Percentiles rank a stretch among this genome's conserved stretches.
Evolutionary conservation across 257 asterid genomes (phyloP).

Genomic region (Plectranthus barbatus): DNA sequence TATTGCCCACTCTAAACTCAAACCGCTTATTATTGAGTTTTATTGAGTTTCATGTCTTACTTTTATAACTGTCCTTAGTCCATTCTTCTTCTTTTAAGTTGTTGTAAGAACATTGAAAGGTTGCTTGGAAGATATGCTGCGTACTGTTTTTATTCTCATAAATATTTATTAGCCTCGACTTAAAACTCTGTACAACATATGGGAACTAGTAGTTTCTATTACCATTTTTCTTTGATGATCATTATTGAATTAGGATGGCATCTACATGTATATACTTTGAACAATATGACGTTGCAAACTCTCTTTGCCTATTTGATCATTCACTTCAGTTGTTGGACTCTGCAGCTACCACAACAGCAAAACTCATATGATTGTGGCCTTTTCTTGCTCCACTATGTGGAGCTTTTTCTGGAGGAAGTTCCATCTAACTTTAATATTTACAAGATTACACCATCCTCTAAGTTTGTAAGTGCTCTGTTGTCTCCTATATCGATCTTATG

Average conservation of each 20-base stretch:
- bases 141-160: neutral
- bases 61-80: neutral
- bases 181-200: neutral
- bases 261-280: slow-evolving; percentile 6
- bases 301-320: slow-evolving; percentile 11
- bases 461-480: slow-evolving; percentile 57
- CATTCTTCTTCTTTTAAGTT: neutral
- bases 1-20: neutral
- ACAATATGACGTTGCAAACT: neutral
- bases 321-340: slow-evolving; percentile 14
- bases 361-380: slow-evolving; percentile 89
- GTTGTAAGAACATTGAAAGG: too few species aligned
- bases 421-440: slow-evolving; percentile 55
- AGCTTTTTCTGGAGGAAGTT: slow-evolving; percentile 76
- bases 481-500: slow-evolving; percentile 5
- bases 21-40: too few species aligned
- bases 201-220: neutral
- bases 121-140: neutral
- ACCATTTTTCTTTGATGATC: slow-evolving; percentile 2
- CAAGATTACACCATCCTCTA: slow-evolving; percentile 47
- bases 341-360: slow-evolving; percentile 95
- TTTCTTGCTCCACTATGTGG: slow-evolving; percentile 90
- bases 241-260: neutral
- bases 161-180: neutral
- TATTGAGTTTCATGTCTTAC: too few species aligned